Evolutionary conservation across 768 basidiomycete genomes (phyloP), one percentile per base, ranked within the genome.

Genomic region (Kwoniella heveanensis): DNA sequence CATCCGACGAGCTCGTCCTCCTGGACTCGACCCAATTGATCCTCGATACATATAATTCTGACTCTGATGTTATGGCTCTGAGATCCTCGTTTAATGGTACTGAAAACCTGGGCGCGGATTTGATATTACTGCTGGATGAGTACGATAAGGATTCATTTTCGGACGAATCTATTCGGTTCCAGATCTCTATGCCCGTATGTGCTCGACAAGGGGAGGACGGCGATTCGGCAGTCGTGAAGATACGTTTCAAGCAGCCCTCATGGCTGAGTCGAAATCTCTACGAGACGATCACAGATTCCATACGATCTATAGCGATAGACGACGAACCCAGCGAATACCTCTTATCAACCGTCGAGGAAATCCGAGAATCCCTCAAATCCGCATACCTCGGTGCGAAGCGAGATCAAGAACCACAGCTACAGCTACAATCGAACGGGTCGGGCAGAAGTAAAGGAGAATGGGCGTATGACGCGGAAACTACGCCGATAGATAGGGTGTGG

Each of bases 401-500:
- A 37, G 32, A 19, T 36, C n/a, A n/a, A n/a, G n/a, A n/a, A n/a
- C n/a, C n/a, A n/a, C n/a, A n/a, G n/a, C n/a, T n/a, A n/a, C n/a
- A n/a, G n/a, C n/a, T n/a, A n/a, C n/a, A n/a, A n/a, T n/a, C 39
- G 25, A 24, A 36, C 9, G 4, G 61, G 25, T 7, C 8, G 44
- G 10, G 49, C 51, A 19, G 24, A 26, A 24, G 24, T 52, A 53
- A 26, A n/a, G 10, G 25, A 6, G 48, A 49, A 10, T 49, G 48
- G 32, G 32, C 22, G 37, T 32, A 54, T 1, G 51, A 48, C 21
- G 22, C n/a, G n/a, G n/a, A 25, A 39, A 51, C 13, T 30, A 24
- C 24, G 29, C 53, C 56, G 25, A 54, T 55, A 26, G 73, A 77
- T 50, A 60, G 81, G 22, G 78, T 79, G 0, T 82, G 81, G 81